These are phyloP conservation scores for Reticulomyxa filosa DNA, from an alignment of 78 protist species.

Conservation along the genomic window DNA sequence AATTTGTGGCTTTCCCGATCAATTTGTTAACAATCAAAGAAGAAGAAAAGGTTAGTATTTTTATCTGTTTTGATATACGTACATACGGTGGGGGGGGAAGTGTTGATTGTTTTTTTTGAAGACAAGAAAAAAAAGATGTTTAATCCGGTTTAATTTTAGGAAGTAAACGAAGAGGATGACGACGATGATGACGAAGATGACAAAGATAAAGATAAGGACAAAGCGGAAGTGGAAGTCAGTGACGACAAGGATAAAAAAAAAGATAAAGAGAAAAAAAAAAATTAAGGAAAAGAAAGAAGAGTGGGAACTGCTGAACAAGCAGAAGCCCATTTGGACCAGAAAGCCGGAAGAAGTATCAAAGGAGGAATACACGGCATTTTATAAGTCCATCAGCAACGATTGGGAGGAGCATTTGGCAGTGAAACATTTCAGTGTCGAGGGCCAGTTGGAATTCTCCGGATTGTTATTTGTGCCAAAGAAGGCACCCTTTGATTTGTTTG, in stretches of 20 bases:
- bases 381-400: constrained; percentile 93
- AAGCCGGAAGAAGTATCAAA: constrained; percentile 78
- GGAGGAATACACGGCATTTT: constrained; percentile 98
- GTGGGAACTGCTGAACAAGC: constrained; percentile 88
- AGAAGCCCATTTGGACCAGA: constrained; percentile 97
- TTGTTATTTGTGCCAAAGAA: constrained; percentile 90
- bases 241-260: constrained; percentile 18
- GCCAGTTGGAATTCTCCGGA: constrained; percentile 90
- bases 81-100: no score
- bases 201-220: constrained; percentile 46
- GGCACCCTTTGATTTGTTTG: constrained; percentile 96
- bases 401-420: constrained; percentile 95
- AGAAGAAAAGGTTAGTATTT: constrained; percentile 50
- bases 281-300: constrained; percentile 63
- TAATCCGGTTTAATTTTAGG: constrained; percentile 43
- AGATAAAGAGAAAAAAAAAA: constrained; percentile 43
- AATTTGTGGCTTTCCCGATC: constrained; percentile 97
- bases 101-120: no score
- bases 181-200: constrained; percentile 42
- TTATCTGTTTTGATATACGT: neutral
- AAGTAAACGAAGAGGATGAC: constrained; percentile 42
- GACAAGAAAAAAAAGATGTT: constrained; percentile 34
- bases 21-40: constrained; percentile 62
- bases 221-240: constrained; percentile 47
- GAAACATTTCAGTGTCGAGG: constrained; percentile 98